phyloP scores from a whole-genome alignment of 257 asterid species.

The Linaria vulgaris region DNA sequence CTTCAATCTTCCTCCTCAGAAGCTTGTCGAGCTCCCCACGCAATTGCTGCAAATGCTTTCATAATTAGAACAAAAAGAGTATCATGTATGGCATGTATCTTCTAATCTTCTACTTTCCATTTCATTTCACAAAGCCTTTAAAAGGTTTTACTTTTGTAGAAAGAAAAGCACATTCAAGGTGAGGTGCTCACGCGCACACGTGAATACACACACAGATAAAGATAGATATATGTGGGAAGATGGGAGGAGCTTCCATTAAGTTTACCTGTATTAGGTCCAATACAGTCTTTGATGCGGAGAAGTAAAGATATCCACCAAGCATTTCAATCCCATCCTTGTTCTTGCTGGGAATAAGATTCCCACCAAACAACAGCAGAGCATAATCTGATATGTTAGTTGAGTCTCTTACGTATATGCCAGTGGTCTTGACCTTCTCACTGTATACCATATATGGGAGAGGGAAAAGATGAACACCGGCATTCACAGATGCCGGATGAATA shows the following conservation, averaged over 20 bases:
- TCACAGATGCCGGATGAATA: slow-evolving; percentile 91
- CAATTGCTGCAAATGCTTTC: slow-evolving; percentile 54
- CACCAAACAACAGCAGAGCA: slow-evolving; percentile 93
- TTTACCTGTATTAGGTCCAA: slow-evolving; percentile 77
- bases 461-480: slow-evolving; percentile 71
- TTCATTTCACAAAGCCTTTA: neutral
- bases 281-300: slow-evolving; percentile 77
- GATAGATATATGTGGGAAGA: neutral
- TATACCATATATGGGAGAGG: slow-evolving; percentile 93
- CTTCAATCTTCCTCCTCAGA: slow-evolving; percentile 74
- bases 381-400: slow-evolving; percentile 92
- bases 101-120: neutral
- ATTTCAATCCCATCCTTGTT: slow-evolving; percentile 84
- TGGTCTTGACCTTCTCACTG: slow-evolving; percentile 86
- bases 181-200: too few species aligned
- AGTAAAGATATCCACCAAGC: slow-evolving; percentile 97
- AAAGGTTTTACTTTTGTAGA: neutral
- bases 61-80: neutral
- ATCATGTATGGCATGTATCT: neutral
- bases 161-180: neutral
- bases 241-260: slow-evolving; percentile 13
- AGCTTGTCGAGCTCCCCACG: slow-evolving; percentile 89
- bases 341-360: slow-evolving; percentile 74
- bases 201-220: neutral
- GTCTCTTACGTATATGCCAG: slow-evolving; percentile 71